These are phyloP conservation scores for Cladosporium cucumerinum DNA, from an alignment of 2,329 filamentous ascomycete genomes.

Conservation along the genomic window DNA sequence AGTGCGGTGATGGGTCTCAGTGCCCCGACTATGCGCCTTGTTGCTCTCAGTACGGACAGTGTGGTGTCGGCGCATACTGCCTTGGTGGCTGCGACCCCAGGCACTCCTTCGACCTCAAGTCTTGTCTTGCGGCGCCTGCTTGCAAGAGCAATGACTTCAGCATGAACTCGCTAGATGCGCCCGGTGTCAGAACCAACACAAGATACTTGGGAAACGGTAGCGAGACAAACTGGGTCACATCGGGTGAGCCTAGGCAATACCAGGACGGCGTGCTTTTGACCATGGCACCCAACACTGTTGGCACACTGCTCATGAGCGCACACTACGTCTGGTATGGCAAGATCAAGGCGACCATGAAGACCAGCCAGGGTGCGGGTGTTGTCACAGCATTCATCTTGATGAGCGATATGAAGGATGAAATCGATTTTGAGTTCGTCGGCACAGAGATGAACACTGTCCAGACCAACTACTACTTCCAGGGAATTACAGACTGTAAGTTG, in stretches of 20 bases:
- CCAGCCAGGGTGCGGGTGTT: conserved; percentile 78
- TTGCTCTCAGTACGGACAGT: conserved; percentile 71
- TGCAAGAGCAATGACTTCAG: conserved; percentile 73
- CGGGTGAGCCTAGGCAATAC: conserved; percentile 68
- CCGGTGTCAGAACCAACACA: conserved; percentile 63
- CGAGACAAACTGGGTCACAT: conserved; percentile 82
- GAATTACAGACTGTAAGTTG: conserved; percentile 79
- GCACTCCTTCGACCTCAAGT: conserved; percentile 76
- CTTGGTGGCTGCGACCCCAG: conserved; percentile 90
- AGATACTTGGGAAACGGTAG: conserved; percentile 83
- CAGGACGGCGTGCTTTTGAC: conserved; percentile 71
- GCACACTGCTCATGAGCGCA: conserved; percentile 80
- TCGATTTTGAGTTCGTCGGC: conserved; percentile 94
- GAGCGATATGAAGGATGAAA: conserved; percentile 95
- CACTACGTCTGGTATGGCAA: conserved; percentile 97
- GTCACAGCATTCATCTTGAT: conserved; percentile 97
- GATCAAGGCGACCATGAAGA: conserved; percentile 80
- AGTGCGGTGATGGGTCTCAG: conserved; percentile 30
- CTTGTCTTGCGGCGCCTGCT: conserved; percentile 79
- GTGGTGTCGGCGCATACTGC: conserved; percentile 91
- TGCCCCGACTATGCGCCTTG: conserved; percentile 35
- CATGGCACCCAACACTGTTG: conserved; percentile 80
- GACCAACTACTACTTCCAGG: conserved; percentile 97
- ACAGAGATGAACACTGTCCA: conserved; percentile 73
- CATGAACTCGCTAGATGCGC: conserved; percentile 64